Evolutionary conservation across 768 basidiomycete genomes (phyloP).

Genomic region (Porpolomopsis calyptriformis): DNA sequence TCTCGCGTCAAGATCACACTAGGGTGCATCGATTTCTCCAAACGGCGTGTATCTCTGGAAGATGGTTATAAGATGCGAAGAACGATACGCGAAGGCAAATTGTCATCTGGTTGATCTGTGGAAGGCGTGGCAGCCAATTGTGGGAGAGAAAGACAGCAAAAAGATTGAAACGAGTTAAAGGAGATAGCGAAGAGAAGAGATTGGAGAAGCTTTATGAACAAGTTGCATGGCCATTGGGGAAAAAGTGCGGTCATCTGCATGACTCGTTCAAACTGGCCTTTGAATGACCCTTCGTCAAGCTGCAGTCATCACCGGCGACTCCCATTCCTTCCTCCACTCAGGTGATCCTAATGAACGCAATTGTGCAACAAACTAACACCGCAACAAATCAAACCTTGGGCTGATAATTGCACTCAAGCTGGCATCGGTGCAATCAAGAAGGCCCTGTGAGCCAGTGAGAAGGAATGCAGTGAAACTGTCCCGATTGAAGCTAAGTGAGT

Average conservation of each 20-base stretch:
- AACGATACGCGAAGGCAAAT: constrained; percentile 92
- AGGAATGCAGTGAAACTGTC: constrained; percentile 75
- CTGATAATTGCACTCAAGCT: constrained; percentile 90
- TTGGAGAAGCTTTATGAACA: constrained; percentile 83
- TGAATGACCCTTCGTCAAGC: constrained; percentile 50
- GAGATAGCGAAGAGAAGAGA: constrained; percentile 58
- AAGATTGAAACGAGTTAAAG: constrained; percentile 36
- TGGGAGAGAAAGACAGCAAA: constrained; percentile 37
- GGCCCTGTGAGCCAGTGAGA: constrained; percentile 82
- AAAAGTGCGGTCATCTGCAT: constrained; percentile 89
- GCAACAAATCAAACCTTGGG: constrained; percentile 96
- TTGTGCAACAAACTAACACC: constrained; percentile 93
- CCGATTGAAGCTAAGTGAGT: constrained; percentile 97
- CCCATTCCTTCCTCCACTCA: constrained; percentile 49
- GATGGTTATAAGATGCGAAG: constrained; percentile 99
- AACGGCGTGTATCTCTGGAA: constrained; percentile 94
- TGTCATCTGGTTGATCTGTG: constrained; percentile 20
- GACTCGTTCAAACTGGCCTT: constrained; percentile 97
- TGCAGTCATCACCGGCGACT: constrained; percentile 32
- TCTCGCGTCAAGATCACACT: background rate
- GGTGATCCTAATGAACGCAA: constrained; percentile 62
- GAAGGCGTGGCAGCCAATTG: constrained; percentile 16
- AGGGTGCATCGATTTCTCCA: constrained; percentile 99
- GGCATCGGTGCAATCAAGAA: constrained; percentile 96
- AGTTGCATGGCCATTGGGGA: constrained; percentile 87